Base-by-base conservation (phyloP, 495 filamentous ascomycete species). In the Penicillium waksmanii region DNA sequence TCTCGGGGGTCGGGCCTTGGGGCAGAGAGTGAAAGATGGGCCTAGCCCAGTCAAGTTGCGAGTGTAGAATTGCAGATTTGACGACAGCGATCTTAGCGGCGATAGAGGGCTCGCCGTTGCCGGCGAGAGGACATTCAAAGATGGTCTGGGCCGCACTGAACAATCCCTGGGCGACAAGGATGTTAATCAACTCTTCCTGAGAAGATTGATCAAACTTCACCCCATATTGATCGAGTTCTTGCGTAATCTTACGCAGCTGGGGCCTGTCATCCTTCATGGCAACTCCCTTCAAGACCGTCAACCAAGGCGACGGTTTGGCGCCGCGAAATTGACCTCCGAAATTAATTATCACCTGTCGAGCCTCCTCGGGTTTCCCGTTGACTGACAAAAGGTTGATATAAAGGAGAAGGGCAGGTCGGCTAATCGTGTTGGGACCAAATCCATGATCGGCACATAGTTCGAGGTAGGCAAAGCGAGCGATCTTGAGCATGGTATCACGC, bases 241-340 rank as follows among this genome's bases (percentile, higher is more conserved):
- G 58, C 4, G 59, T 58, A 15, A 73, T 62, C 42, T 62, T 64
- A 40, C 58, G 63, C 7, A 80, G 55, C 78, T 65, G 81, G 55
- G 62, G 85, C 76, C 53, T 56, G 54, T 86, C 82, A 10, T 82
- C 82, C 60, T 91, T 85, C 57, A 75, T 74, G 13, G 85, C 85
- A 61, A 93, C 87, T 2, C 92, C 91, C 33, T 76, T 74, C 35
- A 95, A 62, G 5, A 93, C 76, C 12, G 71, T 66, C 3, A 79
- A 72, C 85, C 89, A 93, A n/a, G 82, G 74, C 9, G 74, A 71
- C 21, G 69, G 69, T 17, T 63, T 71, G 12, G 60, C 54, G 18
- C 67, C 64, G 33, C 68, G 67, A 42, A 76, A 58, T 25, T 68
- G 72, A 47, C 56, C 44, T 68, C 75, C 77, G 51, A 81, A 80